Evolutionary conservation across 2,329 filamentous ascomycete genomes (phyloP), one percentile per base, ranked within the genome.

Genomic region (Truncatella angustata): DNA sequence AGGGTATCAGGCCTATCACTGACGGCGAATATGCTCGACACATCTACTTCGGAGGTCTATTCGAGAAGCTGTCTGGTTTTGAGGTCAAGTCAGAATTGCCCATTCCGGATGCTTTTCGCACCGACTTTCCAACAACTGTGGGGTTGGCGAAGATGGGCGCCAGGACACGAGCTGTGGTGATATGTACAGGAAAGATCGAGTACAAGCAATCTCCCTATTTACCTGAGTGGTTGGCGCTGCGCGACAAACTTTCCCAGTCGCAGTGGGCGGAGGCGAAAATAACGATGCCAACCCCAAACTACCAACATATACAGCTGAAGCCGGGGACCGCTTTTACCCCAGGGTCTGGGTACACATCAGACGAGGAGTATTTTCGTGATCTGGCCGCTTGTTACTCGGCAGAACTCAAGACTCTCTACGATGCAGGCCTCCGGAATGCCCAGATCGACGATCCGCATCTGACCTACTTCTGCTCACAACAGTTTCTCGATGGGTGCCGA

Each of bases 1-100:
- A 85, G 49, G 82, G 84, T 23, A 79, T 88, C 52, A 78, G 80
- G 18, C 79, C 80, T 14, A 73, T 90, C 48, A 86, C 84, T 4
- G 86, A 86, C 53, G 87, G 87, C 62, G 87, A 90, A 69, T 90
- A 88, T 42, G 73, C 75, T 45, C 72, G 75, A 56, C 74, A 75
- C 57, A 77, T 75, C 58, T 78, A 75, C 66, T 77, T 75, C 60
- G 71, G 68, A 6, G 75, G 74, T 47, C 74, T 78, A 60, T 77
- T 78, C 57, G 75, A 78, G 65, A 73, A 72, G 54, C 70, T 78
- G 7, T 53, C 50, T 3, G 74, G 76, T 37, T 78, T 86, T 81
- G 61, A 65, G 47, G 61, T 54, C 68, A 76, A 80, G 32, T 65
- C 72, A 26, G 84, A 85, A 58, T 78, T 82, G 26, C 83, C 82